phyloP scores from a whole-genome alignment of 345 rosid genomes.

The Punica granatum region DNA sequence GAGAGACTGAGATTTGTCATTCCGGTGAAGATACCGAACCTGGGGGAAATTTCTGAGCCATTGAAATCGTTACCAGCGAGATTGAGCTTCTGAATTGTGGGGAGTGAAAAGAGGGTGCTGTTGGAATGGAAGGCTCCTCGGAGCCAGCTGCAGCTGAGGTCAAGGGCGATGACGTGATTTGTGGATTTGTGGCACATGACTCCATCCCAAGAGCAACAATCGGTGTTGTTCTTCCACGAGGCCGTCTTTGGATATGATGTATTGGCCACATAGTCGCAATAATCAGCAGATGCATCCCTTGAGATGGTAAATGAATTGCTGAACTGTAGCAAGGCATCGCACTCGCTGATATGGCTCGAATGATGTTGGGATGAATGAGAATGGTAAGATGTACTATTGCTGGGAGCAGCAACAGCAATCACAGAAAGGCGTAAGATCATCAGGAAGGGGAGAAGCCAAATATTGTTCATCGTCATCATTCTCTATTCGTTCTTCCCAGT shows the following conservation, averaged over 20 bases:
- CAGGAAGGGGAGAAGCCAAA: too few species aligned
- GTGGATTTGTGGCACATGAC: not conserved
- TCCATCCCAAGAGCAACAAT: slow-evolving; percentile 1
- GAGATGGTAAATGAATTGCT: not conserved
- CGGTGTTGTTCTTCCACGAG: slow-evolving; percentile 1
- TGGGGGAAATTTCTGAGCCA: not conserved
- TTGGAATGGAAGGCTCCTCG: not conserved
- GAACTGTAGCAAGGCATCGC: slow-evolving; percentile 4
- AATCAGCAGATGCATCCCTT: not conserved
- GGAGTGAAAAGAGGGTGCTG: not conserved
- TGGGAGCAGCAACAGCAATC: too few species aligned
- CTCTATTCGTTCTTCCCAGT: too few species aligned
- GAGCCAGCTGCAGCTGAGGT: not conserved
- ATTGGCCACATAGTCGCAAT: not conserved
- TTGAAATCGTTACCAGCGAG: slow-evolving; percentile 1
- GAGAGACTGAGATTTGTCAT: slow-evolving; percentile 7
- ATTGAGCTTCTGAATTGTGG: not conserved
- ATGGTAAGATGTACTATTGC: too few species aligned
- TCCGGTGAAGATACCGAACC: not conserved
- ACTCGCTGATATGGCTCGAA: not conserved
- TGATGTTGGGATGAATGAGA: not conserved
- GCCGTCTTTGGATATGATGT: not conserved
- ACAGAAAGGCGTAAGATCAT: too few species aligned
- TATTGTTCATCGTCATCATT: too few species aligned
- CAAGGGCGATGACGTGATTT: not conserved